Evolutionary conservation across 768 basidiomycete species (phyloP).

Genomic region (Russula foetens): DNA sequence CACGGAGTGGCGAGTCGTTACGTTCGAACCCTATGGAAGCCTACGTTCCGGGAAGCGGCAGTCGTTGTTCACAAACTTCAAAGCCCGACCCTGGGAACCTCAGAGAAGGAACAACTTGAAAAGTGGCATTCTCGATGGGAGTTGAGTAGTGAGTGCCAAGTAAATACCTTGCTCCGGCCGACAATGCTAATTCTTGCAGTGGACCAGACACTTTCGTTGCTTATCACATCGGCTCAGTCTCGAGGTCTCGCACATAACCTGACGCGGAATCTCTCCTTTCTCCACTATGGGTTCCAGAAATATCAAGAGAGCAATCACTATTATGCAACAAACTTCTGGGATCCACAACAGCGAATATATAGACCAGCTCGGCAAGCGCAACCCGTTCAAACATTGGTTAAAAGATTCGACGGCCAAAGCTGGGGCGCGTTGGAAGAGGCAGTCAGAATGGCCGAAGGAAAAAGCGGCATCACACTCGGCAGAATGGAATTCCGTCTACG

Average conservation of each 20-base stretch:
- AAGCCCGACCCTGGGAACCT: background rate
- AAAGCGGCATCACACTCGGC: slow-evolving; percentile 42
- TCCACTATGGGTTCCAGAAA: slow-evolving; percentile 30
- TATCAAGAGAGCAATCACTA: slow-evolving; percentile 8
- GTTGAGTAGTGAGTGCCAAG: slow-evolving; percentile 4
- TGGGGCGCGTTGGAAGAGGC: slow-evolving; percentile 46
- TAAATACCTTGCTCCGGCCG: background rate
- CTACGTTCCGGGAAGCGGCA: slow-evolving; percentile 16
- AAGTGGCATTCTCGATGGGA: slow-evolving; percentile 15
- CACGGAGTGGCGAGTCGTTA: slow-evolving; percentile 9
- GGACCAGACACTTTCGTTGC: slow-evolving; percentile 54
- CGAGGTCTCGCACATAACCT: slow-evolving; percentile 55
- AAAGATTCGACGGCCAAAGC: slow-evolving; percentile 30
- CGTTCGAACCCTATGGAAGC: slow-evolving; percentile 12
- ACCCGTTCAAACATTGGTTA: slow-evolving; percentile 17
- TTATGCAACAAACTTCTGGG: slow-evolving; percentile 12
- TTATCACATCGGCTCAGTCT: slow-evolving; percentile 53
- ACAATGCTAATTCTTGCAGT: slow-evolving; percentile 33
- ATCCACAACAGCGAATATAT: slow-evolving; percentile 6
- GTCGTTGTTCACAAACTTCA: slow-evolving; percentile 6
- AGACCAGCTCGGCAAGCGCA: slow-evolving; percentile 17
- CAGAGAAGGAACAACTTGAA: slow-evolving; percentile 8
- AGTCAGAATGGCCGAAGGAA: slow-evolving; percentile 51
- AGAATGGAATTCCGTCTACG: slow-evolving; percentile 27
- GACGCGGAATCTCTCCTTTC: slow-evolving; percentile 45